Conservation (phyloP, 495 filamentous ascomycete species). For the Rostrohypoxylon terebratum region DNA sequence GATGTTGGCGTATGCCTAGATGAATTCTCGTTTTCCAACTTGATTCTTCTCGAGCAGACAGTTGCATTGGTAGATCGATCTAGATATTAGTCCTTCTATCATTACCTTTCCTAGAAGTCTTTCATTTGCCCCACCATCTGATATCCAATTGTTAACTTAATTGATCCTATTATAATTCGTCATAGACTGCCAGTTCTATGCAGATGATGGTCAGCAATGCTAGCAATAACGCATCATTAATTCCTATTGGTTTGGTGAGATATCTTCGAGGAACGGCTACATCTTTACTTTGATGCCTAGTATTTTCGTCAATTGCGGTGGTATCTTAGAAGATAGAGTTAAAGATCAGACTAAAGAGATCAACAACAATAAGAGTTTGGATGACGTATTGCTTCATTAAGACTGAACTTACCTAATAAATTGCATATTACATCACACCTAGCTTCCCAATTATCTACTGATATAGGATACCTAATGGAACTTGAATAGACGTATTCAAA, state of each 20-base stretch:
- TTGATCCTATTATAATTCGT: background rate
- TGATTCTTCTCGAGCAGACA: slow-evolving; percentile 4
- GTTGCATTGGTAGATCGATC: slow-evolving; percentile 20
- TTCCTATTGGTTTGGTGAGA: background rate
- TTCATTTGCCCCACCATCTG: slow-evolving; percentile 1
- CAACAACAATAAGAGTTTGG: background rate
- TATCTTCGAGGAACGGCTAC: background rate
- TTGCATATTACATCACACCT: too few species aligned
- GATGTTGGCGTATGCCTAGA: background rate
- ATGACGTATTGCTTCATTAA: background rate
- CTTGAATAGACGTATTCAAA: too few species aligned
- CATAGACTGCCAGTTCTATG: background rate
- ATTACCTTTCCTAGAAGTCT: background rate
- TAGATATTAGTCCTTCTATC: slow-evolving; percentile 6
- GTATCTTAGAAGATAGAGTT: background rate
- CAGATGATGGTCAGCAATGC: background rate
- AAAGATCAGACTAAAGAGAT: background rate
- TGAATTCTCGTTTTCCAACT: background rate
- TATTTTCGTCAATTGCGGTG: background rate
- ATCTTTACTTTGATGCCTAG: background rate
- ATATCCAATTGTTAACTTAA: slow-evolving; percentile 2
- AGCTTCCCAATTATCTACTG: too few species aligned
- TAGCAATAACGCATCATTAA: background rate
- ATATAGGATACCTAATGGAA: too few species aligned
- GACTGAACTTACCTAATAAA: too few species aligned